Conservation (phyloP, 108 stramenopile species). For the Epipyxis sp. region DNA sequence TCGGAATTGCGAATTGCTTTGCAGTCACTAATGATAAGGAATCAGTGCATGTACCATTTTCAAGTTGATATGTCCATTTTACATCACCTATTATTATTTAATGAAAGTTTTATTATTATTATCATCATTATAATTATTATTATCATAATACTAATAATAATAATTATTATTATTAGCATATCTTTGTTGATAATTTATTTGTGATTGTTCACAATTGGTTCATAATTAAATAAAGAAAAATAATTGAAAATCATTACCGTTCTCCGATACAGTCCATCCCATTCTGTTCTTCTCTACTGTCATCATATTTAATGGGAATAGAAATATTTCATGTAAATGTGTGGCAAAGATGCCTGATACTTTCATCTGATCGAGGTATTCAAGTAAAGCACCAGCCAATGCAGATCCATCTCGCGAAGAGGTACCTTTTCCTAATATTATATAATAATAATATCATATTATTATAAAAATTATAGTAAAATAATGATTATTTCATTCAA, state of each 20-base stretch:
- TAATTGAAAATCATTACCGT: too few species aligned
- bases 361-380: conserved; percentile 62
- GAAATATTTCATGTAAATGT: conserved; percentile 50
- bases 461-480: too few species aligned
- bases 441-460: too few species aligned
- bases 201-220: background rate
- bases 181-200: background rate
- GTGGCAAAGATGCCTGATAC: conserved; percentile 83
- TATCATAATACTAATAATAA: conserved; percentile 27
- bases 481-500: conserved; percentile 11
- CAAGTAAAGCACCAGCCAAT: conserved; percentile 76
- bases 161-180: background rate
- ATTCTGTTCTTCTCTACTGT: background rate
- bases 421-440: conserved; percentile 76
- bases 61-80: conserved; percentile 73
- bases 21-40: conserved; percentile 79
- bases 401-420: conserved; percentile 69
- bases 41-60: conserved; percentile 77
- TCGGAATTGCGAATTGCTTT: conserved; percentile 66
- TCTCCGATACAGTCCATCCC: background rate
- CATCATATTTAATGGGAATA: background rate
- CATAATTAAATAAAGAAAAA: conserved; percentile 61
- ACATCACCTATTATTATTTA: conserved; percentile 33
- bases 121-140: conserved; percentile 55
- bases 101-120: conserved; percentile 32